These are phyloP conservation scores for Trichosporon sp. DNA, from an alignment of 1,284 basidiomycete species.

Conservation along the genomic window DNA sequence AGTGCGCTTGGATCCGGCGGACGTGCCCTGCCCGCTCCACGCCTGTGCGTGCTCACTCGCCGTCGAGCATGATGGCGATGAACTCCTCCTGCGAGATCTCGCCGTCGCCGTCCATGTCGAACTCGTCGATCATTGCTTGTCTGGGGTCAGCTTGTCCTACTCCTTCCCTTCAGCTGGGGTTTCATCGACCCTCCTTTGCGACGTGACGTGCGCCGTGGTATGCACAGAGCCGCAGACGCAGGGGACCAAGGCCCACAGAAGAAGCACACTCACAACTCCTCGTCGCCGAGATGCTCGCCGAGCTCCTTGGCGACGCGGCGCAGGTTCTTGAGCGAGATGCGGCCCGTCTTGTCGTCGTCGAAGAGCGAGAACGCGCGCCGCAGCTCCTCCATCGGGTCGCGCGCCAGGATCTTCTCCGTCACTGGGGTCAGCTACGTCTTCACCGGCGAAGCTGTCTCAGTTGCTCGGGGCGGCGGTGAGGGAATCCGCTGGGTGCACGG, in stretches of 20 bases:
- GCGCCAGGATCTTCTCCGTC: slow-evolving; percentile 85
- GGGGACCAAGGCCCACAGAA: background rate
- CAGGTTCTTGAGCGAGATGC: slow-evolving; percentile 86
- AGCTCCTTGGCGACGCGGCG: slow-evolving; percentile 94
- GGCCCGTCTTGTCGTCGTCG: slow-evolving; percentile 92
- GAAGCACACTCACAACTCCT: slow-evolving; percentile 74
- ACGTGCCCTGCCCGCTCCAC: too few relatives aligned
- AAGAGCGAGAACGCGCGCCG: slow-evolving; percentile 92
- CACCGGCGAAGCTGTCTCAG: too few relatives aligned
- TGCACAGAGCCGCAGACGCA: background rate
- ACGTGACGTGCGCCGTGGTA: too few relatives aligned
- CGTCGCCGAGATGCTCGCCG: slow-evolving; percentile 91
- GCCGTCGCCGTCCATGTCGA: slow-evolving; percentile 96
- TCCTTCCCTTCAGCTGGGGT: background rate
- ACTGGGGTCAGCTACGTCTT: slow-evolving; percentile 55
- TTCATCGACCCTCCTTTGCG: too few relatives aligned
- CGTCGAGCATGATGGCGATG: slow-evolving; percentile 89
- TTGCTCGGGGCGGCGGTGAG: too few relatives aligned
- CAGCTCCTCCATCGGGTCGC: slow-evolving; percentile 96
- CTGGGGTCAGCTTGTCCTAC: slow-evolving; percentile 52
- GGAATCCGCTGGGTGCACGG: background rate
- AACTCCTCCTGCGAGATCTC: slow-evolving; percentile 73
- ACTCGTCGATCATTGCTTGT: slow-evolving; percentile 99
- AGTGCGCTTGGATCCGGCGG: too few relatives aligned
- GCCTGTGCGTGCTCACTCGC: slow-evolving; percentile 56